These are phyloP conservation scores for Paralagenidium karlingii DNA, from an alignment of 352 stramenopile genomes.

Conservation along the genomic window DNA sequence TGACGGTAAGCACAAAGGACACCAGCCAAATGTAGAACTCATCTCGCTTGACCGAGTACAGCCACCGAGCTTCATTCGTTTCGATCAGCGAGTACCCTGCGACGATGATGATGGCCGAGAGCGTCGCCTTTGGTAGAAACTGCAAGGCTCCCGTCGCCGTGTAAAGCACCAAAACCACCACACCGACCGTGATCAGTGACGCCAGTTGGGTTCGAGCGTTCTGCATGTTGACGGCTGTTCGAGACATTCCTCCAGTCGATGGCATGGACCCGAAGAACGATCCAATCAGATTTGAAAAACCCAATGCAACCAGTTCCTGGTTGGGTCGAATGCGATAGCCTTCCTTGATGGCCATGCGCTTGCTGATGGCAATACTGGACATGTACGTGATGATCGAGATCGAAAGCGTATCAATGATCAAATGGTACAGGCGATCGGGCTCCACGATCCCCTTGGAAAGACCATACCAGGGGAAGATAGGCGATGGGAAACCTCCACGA, in stretches of 20 bases:
- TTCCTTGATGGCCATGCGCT: constrained; percentile 68
- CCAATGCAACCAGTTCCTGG: constrained; percentile 80
- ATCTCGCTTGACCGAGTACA: constrained; percentile 56
- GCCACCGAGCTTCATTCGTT: constrained; percentile 64
- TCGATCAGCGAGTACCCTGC: constrained; percentile 82
- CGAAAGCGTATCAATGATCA: constrained; percentile 54
- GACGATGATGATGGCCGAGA: constrained; percentile 84
- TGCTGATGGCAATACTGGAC: constrained; percentile 82
- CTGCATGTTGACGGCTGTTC: constrained; percentile 86
- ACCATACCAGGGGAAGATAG: constrained; percentile 35
- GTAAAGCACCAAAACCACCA: constrained; percentile 79
- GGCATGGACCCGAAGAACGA: constrained; percentile 81
- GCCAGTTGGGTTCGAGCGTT: constrained; percentile 74
- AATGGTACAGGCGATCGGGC: constrained; percentile 27
- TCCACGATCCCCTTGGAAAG: constrained; percentile 27
- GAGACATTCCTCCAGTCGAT: constrained; percentile 77
- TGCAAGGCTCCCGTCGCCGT: constrained; percentile 73
- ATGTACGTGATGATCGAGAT: constrained; percentile 86
- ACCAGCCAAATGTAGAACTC: constrained; percentile 49
- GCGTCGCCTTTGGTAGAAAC: constrained; percentile 73
- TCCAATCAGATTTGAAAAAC: constrained; percentile 75
- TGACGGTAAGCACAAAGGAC: constrained; percentile 35
- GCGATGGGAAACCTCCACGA: constrained; percentile 46
- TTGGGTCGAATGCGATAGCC: constrained; percentile 55
- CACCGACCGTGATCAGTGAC: constrained; percentile 60